These are phyloP conservation scores for Podaxis sp. DNA, from an alignment of 768 basidiomycete genomes.

Conservation along the genomic window DNA sequence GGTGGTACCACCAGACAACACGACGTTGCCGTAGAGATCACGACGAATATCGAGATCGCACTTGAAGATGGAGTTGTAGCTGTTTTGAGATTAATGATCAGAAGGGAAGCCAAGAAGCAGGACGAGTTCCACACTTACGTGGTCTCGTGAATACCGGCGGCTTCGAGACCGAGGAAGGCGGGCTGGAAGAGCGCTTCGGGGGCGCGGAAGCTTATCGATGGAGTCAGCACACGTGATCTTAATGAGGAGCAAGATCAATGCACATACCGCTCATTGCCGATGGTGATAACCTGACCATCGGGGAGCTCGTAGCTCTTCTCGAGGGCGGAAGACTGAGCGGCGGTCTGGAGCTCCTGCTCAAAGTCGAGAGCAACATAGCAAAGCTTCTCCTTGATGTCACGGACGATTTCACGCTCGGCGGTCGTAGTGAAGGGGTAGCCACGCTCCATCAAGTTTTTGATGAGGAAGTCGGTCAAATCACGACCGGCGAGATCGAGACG, in stretches of 20 bases:
- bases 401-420: constrained; percentile 90
- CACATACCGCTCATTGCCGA: constrained; percentile 89
- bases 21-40: constrained; percentile 78
- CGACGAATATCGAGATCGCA: constrained; percentile 87
- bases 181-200: constrained; percentile 96
- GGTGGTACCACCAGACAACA: constrained; percentile 87
- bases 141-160: constrained; percentile 91
- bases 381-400: constrained; percentile 97
- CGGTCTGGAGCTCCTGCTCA: constrained; percentile 90
- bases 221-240: constrained; percentile 51
- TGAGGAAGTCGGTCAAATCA: constrained; percentile 82
- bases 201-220: constrained; percentile 71
- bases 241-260: constrained; percentile 45
- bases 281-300: constrained; percentile 95
- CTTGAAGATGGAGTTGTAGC: constrained; percentile 81
- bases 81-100: constrained; percentile 25
- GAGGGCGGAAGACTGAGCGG: constrained; percentile 83
- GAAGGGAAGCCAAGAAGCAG: constrained; percentile 8
- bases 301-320: constrained; percentile 93
- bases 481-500: constrained; percentile 92
- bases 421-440: constrained; percentile 95
- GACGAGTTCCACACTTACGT: constrained; percentile 43
- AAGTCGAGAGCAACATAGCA: constrained; percentile 95
- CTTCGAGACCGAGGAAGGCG: constrained; percentile 84
- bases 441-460: constrained; percentile 87